Base-by-base conservation (phyloP, 2,329 filamentous ascomycete genomes). In the Epichloe amarillans region DNA sequence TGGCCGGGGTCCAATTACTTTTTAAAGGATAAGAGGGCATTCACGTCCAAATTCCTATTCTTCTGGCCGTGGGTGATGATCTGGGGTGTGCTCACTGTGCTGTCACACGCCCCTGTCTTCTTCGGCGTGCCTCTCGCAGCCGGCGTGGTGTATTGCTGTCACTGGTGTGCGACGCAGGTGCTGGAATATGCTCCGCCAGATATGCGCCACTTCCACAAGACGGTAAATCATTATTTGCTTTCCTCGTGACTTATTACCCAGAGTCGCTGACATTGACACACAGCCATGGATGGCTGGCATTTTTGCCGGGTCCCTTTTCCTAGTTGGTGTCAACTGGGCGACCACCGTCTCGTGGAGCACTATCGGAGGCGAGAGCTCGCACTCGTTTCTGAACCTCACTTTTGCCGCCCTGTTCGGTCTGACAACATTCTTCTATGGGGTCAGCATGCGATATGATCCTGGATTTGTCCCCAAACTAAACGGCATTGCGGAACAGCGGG, bases 211-310 rank as follows among this genome's bases (percentile, higher is more conserved):
- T 83, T 97, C 60, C 89, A 96, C 64, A 88, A 85, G 69, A 97
- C 93, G 53, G 84, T 88, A 73, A 61, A 82, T 70, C 10, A 4
- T 37, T 17, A 7, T 19, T 19, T 40, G 17, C 23, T 30, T 44
- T 11, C 23, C 15, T 5, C 3, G 3, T 44, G 15, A 12, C 36
- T 23, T 46, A 5, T 5, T 7, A 40, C 38, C 17, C 15, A 17
- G 38, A 10, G 38, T 23, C 26, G 45, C 45, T 38, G 17, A 46
- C 19, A 19, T 37, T 19, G 21, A 11, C 3, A 10, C 10, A 2
- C 23, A 90, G 84, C 91, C 93, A 12, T 97, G 90, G 76, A 74
- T 98, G 58, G 84, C 93, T 0, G 93, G 93, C 51, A 90, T 98
- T 54, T 98, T 98, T 69, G 84, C 89, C 0, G 90, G 75, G 2